Evolutionary conservation across 768 basidiomycete species (phyloP).

Genomic region (Russula sp.): DNA sequence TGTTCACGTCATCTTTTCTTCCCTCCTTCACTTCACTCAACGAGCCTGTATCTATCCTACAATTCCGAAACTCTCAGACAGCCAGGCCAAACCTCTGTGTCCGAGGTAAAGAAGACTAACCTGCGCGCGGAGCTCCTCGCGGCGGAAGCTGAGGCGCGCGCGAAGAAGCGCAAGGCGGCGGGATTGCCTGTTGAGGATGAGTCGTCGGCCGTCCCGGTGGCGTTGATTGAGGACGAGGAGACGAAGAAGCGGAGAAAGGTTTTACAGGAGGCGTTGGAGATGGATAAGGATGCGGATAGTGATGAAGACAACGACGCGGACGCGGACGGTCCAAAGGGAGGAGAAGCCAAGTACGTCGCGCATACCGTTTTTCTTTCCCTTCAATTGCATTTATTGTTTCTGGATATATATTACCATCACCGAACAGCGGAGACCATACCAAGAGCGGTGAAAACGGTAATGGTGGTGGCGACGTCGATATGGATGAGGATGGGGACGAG

Average conservation of each 20-base stretch:
- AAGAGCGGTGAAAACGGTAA: slow-evolving; percentile 39
- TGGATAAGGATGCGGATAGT: slow-evolving; percentile 89
- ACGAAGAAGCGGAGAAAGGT: slow-evolving; percentile 81
- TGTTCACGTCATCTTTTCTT: background rate
- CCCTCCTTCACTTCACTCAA: background rate
- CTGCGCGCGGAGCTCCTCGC: slow-evolving; percentile 75
- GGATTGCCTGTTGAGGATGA: slow-evolving; percentile 48
- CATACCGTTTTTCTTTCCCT: background rate
- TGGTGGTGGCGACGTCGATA: slow-evolving; percentile 43
- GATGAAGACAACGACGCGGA: slow-evolving; percentile 53
- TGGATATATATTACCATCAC: too few relatives aligned
- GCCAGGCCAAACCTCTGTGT: slow-evolving; percentile 80
- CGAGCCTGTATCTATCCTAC: background rate
- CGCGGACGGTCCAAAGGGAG: slow-evolving; percentile 30
- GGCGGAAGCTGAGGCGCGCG: slow-evolving; percentile 84
- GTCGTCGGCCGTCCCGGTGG: slow-evolving; percentile 38
- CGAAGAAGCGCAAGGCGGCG: slow-evolving; percentile 91
- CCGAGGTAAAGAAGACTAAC: slow-evolving; percentile 76
- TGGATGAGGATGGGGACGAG: slow-evolving; percentile 46
- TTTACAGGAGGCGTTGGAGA: slow-evolving; percentile 77
- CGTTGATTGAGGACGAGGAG: slow-evolving; percentile 53
- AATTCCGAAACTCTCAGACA: slow-evolving; percentile 49
- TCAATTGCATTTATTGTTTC: background rate
- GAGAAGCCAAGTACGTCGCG: slow-evolving; percentile 8
- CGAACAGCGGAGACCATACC: slow-evolving; percentile 14